Evolutionary conservation across 2,329 filamentous ascomycete species (phyloP).

Genomic region (Penicillium sp.): DNA sequence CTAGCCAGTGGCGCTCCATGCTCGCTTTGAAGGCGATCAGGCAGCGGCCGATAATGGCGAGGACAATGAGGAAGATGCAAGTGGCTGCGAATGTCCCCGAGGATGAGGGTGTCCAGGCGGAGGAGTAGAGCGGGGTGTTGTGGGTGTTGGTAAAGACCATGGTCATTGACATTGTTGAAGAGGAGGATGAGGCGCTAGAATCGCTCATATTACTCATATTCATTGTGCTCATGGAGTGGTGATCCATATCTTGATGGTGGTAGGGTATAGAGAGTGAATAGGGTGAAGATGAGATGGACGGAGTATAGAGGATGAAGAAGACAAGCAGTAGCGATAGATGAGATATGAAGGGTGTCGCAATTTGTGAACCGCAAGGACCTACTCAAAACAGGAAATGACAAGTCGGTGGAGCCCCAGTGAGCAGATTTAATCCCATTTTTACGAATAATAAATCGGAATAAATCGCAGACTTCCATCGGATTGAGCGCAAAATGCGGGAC

Average conservation of each 20-base stretch:
- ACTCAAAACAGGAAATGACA: neutral
- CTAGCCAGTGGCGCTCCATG: slow-evolving; percentile 69
- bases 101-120: slow-evolving; percentile 73
- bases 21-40: slow-evolving; percentile 72
- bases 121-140: slow-evolving; percentile 69
- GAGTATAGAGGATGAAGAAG: neutral
- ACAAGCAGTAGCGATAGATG: neutral
- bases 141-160: slow-evolving; percentile 62
- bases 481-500: slow-evolving; percentile 3
- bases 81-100: slow-evolving; percentile 81
- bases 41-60: slow-evolving; percentile 72
- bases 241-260: slow-evolving; percentile 8
- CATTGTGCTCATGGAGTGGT: slow-evolving; percentile 18
- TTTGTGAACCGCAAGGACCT: slow-evolving; percentile 2
- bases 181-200: slow-evolving; percentile 8
- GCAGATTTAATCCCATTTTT: slow-evolving; percentile 10
- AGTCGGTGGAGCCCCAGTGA: slow-evolving; percentile 2
- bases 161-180: slow-evolving; percentile 33
- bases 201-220: slow-evolving; percentile 20
- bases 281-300: neutral
- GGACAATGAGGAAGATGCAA: slow-evolving; percentile 85
- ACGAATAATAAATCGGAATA: neutral
- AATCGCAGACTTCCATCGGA: neutral
- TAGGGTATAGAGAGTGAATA: neutral
- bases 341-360: neutral